Evolutionary conservation across 805 yeast species (phyloP).

Genomic region (Komagataella populi): DNA sequence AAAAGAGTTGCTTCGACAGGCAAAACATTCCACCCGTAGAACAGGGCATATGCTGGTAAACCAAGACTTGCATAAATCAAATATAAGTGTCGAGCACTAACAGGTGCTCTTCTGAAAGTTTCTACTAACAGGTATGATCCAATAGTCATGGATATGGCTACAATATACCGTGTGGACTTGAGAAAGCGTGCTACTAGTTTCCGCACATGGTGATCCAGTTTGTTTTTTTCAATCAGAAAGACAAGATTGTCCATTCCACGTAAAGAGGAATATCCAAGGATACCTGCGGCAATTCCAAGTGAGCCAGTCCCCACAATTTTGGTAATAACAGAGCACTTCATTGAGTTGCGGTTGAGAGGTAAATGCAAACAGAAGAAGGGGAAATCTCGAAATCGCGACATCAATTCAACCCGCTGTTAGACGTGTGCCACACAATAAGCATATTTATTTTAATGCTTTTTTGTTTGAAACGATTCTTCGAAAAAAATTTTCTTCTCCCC

Average conservation of each 20-base stretch:
- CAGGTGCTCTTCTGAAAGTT: slow-evolving; percentile 45
- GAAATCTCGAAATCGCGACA: neutral
- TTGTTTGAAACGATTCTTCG: neutral
- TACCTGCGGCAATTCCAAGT: slow-evolving; percentile 49
- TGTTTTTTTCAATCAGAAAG: neutral
- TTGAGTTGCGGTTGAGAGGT: slow-evolving; percentile 19
- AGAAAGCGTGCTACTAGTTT: neutral
- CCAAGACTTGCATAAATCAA: slow-evolving; percentile 50
- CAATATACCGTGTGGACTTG: neutral
- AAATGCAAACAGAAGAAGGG: neutral
- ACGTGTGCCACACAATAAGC: neutral
- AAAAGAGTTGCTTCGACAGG: slow-evolving; percentile 15
- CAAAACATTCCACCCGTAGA: slow-evolving; percentile 13
- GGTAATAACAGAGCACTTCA: slow-evolving; percentile 39
- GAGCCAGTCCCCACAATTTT: slow-evolving; percentile 56
- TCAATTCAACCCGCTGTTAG: neutral
- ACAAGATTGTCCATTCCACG: slow-evolving; percentile 2
- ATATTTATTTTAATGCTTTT: neutral
- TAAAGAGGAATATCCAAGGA: slow-evolving; percentile 22
- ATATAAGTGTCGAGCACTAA: slow-evolving; percentile 55
- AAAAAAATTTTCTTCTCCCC: neutral
- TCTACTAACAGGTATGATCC: slow-evolving; percentile 36
- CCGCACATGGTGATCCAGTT: neutral
- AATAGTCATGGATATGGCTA: slow-evolving; percentile 24
- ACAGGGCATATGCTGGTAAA: slow-evolving; percentile 25